phyloP scores from a whole-genome alignment of 306 rosid species.

The Cercis canadensis region DNA sequence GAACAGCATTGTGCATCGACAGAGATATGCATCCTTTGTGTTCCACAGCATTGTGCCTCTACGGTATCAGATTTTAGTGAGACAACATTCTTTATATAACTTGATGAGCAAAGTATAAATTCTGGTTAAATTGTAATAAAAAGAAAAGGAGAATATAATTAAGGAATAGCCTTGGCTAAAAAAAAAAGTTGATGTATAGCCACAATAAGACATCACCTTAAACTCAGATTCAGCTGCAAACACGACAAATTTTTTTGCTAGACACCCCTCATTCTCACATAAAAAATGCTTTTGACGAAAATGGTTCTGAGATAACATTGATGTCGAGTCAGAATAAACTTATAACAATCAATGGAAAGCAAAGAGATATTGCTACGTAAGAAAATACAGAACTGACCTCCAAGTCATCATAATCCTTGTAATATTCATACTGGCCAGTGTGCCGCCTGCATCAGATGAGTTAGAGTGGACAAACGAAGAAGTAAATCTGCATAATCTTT shows the following conservation, averaged over 20 bases:
- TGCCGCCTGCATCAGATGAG: conserved; percentile 49
- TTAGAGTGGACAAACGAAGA: neutral
- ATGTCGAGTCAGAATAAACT: neutral
- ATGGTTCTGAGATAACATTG: conserved; percentile 48
- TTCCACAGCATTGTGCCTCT: conserved; percentile 26
- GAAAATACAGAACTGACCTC: conserved; percentile 48
- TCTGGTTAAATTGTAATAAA: neutral
- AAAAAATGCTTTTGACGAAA: conserved; percentile 60
- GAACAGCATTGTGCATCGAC: neutral
- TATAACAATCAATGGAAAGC: neutral
- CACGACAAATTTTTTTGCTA: conserved; percentile 61
- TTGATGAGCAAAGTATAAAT: neutral
- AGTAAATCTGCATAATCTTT: neutral
- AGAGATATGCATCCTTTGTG: conserved; percentile 10
- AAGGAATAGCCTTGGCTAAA: neutral
- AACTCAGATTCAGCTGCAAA: conserved; percentile 57
- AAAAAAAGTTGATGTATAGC: no score
- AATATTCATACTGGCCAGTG: conserved; percentile 59
- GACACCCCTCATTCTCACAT: conserved; percentile 65
- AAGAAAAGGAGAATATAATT: neutral
- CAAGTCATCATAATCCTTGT: conserved; percentile 59
- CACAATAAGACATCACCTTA: conserved; percentile 49
- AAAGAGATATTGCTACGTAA: neutral
- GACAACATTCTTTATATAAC: neutral
- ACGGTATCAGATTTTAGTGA: neutral